A percentile compares a stretch with the other conserved stretches of the same genome.
Evolutionary conservation across 2,329 filamentous ascomycete species (phyloP).

Genomic region (Cordyceps cicadae): DNA sequence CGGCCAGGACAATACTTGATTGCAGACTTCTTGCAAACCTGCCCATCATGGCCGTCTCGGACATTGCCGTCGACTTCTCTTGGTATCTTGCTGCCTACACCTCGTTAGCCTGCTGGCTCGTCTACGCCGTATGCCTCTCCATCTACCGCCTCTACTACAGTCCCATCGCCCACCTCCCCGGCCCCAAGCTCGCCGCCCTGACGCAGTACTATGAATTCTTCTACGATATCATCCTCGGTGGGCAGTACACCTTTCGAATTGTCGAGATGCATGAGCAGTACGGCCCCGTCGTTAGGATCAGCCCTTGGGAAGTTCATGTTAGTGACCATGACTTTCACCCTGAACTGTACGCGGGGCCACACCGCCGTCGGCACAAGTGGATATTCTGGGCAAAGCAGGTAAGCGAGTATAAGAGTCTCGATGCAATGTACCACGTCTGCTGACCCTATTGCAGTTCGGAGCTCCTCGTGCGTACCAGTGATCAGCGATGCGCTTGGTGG

Average conservation of each 20-base stretch:
- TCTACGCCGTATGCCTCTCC: slow-evolving; percentile 22
- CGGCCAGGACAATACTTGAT: background rate
- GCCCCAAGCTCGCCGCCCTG: slow-evolving; percentile 30
- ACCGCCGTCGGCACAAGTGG: slow-evolving; percentile 25
- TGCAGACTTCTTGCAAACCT: background rate
- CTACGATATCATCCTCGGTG: slow-evolving; percentile 34
- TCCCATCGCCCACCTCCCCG: slow-evolving; percentile 30
- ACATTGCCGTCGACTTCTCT: slow-evolving; percentile 17
- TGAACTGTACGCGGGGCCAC: slow-evolving; percentile 28
- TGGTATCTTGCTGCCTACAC: slow-evolving; percentile 21
- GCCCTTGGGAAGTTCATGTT: slow-evolving; percentile 32
- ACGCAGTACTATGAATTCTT: slow-evolving; percentile 35
- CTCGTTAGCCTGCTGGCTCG: slow-evolving; percentile 20
- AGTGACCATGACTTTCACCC: slow-evolving; percentile 30
- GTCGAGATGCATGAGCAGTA: slow-evolving; percentile 33
- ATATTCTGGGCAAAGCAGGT: slow-evolving; percentile 29
- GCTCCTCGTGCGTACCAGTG: slow-evolving; percentile 22
- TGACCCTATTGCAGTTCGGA: slow-evolving; percentile 21
- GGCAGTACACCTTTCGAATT: slow-evolving; percentile 35
- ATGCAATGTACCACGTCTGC: background rate
- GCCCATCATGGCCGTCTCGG: slow-evolving; percentile 19
- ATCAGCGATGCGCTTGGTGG: no score
- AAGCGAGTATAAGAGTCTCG: background rate
- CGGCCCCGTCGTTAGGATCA: slow-evolving; percentile 33
- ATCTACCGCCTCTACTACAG: slow-evolving; percentile 29